phyloP scores from a whole-genome alignment of 805 yeast species.

The Cyberlindnera lachancei region DNA sequence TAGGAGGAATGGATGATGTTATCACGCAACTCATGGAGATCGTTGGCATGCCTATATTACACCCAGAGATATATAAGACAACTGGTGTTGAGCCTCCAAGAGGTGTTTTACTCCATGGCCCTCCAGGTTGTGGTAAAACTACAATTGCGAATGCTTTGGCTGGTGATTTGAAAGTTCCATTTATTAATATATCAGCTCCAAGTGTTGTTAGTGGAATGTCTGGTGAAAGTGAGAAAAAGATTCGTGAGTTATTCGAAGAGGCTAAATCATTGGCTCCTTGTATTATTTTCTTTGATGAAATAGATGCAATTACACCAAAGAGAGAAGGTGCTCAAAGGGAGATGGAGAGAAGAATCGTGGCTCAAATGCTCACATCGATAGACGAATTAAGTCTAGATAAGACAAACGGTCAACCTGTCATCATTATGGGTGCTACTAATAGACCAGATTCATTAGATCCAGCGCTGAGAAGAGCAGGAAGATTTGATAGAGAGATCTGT shows the following conservation, averaged over 20 bases:
- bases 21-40: conserved; percentile 82
- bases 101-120: conserved; percentile 91
- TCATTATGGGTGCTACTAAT: conserved; percentile 93
- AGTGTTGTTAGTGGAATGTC: conserved; percentile 97
- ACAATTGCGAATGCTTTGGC: conserved; percentile 95
- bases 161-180: conserved; percentile 90
- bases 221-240: conserved; percentile 95
- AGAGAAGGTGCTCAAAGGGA: conserved; percentile 97
- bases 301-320: conserved; percentile 96
- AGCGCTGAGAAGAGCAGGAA: conserved; percentile 91
- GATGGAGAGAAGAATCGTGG: conserved; percentile 96
- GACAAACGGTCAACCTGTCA: conserved; percentile 88
- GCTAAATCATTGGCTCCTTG: conserved; percentile 90
- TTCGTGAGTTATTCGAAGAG: conserved; percentile 89
- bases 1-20: conserved; percentile 89
- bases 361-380: conserved; percentile 89
- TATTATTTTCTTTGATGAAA: conserved; percentile 88
- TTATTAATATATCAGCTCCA: conserved; percentile 87
- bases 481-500: conserved; percentile 93
- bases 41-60: conserved; percentile 85
- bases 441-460: conserved; percentile 94
- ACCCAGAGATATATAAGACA: conserved; percentile 82
- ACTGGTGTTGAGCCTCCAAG: conserved; percentile 95
- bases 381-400: conserved; percentile 85
- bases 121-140: conserved; percentile 99